phyloP scores from a whole-genome alignment of 2,329 filamentous ascomycete species.

The Aspergillus phoenicis region DNA sequence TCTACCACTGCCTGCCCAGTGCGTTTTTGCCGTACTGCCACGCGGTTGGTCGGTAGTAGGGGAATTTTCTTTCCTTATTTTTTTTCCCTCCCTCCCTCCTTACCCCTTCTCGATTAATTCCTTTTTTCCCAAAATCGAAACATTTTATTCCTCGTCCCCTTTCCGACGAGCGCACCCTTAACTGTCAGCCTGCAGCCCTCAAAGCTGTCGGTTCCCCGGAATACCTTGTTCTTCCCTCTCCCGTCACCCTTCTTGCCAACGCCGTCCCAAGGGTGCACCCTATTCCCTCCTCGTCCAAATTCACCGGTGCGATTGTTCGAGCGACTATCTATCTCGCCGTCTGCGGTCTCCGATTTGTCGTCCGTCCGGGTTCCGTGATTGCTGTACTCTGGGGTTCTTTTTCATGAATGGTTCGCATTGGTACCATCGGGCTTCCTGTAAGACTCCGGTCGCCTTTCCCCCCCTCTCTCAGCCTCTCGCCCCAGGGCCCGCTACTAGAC shows the following conservation, averaged over 20 bases:
- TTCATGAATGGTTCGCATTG: slow-evolving; percentile 26
- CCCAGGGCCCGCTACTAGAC: neutral
- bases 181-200: slow-evolving; percentile 6
- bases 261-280: slow-evolving; percentile 6
- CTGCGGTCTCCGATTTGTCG: slow-evolving; percentile 8
- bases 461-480: neutral
- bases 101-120: slow-evolving; percentile 17
- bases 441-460: slow-evolving; percentile 9
- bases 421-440: slow-evolving; percentile 20
- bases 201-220: slow-evolving; percentile 2
- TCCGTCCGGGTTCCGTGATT: slow-evolving; percentile 8
- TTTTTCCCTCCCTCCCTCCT: slow-evolving; percentile 14
- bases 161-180: slow-evolving; percentile 7
- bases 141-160: slow-evolving; percentile 12
- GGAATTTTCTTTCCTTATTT: slow-evolving; percentile 16
- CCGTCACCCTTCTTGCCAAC: slow-evolving; percentile 12
- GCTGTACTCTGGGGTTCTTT: slow-evolving; percentile 2
- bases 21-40: slow-evolving; percentile 34
- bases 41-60: slow-evolving; percentile 30
- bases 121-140: slow-evolving; percentile 8
- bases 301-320: slow-evolving; percentile 16
- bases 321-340: slow-evolving; percentile 7
- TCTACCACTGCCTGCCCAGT: slow-evolving; percentile 30
- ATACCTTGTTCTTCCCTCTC: slow-evolving; percentile 10
- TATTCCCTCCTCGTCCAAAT: slow-evolving; percentile 4